Evolutionary conservation across 2,329 filamentous ascomycete species (phyloP).

Genomic region (Torrubiella hemipterigena): DNA sequence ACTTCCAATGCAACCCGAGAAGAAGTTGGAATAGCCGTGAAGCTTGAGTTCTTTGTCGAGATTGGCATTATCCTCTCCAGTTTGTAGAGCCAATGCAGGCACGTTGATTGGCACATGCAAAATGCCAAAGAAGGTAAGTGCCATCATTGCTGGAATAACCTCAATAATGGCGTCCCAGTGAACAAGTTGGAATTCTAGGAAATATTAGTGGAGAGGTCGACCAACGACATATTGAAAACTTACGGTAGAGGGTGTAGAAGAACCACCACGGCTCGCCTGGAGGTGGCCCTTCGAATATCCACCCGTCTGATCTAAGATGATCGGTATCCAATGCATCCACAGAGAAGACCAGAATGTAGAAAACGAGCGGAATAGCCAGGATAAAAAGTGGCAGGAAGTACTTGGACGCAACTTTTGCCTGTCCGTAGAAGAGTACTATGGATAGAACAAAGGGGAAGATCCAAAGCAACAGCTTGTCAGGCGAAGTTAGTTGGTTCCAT

Average conservation of each 20-base stretch:
- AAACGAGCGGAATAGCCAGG: constrained; percentile 60
- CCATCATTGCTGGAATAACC: constrained; percentile 88
- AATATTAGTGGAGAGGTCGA: constrained; percentile 14
- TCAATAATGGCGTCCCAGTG: constrained; percentile 75
- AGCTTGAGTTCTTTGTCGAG: constrained; percentile 85
- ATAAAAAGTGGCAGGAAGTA: constrained; percentile 85
- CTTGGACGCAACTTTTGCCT: constrained; percentile 66
- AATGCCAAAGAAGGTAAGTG: constrained; percentile 92
- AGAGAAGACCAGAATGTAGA: constrained; percentile 65
- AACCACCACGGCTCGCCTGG: constrained; percentile 90
- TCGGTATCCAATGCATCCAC: constrained; percentile 57
- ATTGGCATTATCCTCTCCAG: constrained; percentile 83
- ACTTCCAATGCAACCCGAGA: constrained; percentile 78
- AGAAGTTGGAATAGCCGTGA: constrained; percentile 83
- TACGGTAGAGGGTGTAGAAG: constrained; percentile 92
- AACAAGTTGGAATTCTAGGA: constrained; percentile 63
- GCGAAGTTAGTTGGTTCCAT: constrained; percentile 57
- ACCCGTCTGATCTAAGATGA: constrained; percentile 59
- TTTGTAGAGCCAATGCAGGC: constrained; percentile 79
- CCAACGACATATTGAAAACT: constrained; percentile 24
- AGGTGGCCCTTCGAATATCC: constrained; percentile 83
- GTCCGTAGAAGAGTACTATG: constrained; percentile 61
- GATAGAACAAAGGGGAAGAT: constrained; percentile 66
- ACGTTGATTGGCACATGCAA: constrained; percentile 98
- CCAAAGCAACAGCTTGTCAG: constrained; percentile 74